These are phyloP conservation scores for Canavalia gladiata DNA, from an alignment of 306 rosid species.

Conservation along the genomic window DNA sequence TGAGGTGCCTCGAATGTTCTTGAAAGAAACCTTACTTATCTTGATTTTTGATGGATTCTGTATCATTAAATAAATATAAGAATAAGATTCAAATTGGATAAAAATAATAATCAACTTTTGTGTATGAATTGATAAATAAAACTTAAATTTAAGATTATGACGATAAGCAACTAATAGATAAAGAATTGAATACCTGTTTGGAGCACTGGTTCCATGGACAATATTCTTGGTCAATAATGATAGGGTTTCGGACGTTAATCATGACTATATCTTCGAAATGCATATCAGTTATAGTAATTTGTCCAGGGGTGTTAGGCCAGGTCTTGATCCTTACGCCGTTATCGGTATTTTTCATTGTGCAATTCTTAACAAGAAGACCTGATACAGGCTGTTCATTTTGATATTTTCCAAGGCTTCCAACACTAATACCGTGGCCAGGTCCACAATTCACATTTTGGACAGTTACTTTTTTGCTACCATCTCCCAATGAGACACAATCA, in stretches of 20 bases:
- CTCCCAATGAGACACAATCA: background rate
- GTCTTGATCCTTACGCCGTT: slow-evolving; percentile 35
- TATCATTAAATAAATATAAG: background rate
- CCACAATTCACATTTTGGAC: slow-evolving; percentile 16
- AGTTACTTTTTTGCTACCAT: background rate
- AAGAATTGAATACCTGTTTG: slow-evolving; percentile 17
- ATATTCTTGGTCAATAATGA: slow-evolving; percentile 32
- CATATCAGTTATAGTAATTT: background rate
- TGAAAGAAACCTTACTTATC: slow-evolving; percentile 34
- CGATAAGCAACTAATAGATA: background rate
- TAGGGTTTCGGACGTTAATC: slow-evolving; percentile 13
- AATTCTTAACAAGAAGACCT: slow-evolving; percentile 6
- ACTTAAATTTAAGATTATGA: background rate
- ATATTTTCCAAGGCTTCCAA: slow-evolving; percentile 40
- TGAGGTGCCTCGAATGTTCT: slow-evolving; percentile 27
- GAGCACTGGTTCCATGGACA: slow-evolving; percentile 39
- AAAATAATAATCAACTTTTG: no score
- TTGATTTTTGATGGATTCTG: slow-evolving; percentile 29
- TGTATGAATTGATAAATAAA: background rate
- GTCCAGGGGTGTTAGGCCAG: background rate
- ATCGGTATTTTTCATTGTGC: background rate
- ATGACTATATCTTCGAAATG: slow-evolving; percentile 36
- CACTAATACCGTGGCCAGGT: slow-evolving; percentile 30
- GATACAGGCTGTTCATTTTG: background rate
- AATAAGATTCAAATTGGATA: background rate